phyloP scores from a whole-genome alignment of 2,329 filamentous ascomycete species.

The Sclerotinia subarctica region DNA sequence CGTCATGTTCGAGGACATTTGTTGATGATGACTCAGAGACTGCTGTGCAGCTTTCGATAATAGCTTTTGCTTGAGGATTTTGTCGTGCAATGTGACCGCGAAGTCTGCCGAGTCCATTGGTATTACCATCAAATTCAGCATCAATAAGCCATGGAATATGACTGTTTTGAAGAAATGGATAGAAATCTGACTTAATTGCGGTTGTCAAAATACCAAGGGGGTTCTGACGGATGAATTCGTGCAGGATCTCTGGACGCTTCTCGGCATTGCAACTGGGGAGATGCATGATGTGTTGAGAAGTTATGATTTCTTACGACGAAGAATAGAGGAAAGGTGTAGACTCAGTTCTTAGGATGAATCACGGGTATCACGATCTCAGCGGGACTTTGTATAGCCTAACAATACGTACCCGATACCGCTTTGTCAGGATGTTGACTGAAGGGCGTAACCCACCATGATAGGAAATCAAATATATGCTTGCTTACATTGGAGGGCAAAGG shows the following conservation, averaged over 20 bases:
- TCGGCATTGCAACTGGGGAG: constrained; percentile 4
- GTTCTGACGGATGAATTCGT: constrained; percentile 55
- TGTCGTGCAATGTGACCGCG: constrained; percentile 60
- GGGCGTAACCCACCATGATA: background rate
- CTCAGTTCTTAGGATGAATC: background rate
- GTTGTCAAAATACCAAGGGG: constrained; percentile 63
- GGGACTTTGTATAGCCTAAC: too few relatives aligned
- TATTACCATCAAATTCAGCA: background rate
- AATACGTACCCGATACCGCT: background rate
- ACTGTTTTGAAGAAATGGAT: constrained; percentile 13
- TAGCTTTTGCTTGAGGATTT: constrained; percentile 62
- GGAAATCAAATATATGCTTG: background rate
- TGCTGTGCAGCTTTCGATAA: constrained; percentile 48
- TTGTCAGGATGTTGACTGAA: background rate
- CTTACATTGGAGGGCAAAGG: background rate
- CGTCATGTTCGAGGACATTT: constrained; percentile 48
- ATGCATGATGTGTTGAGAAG: background rate
- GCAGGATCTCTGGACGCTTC: constrained; percentile 40
- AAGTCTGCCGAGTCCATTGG: constrained; percentile 39
- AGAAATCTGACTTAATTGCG: constrained; percentile 43
- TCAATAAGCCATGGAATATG: constrained; percentile 6
- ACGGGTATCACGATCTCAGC: too few relatives aligned
- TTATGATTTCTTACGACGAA: background rate
- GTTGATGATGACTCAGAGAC: constrained; percentile 18
- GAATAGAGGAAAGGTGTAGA: too few relatives aligned